Evolutionary conservation across 179 eudicot genomes (phyloP).

Genomic region (Vitellaria paradoxa): DNA sequence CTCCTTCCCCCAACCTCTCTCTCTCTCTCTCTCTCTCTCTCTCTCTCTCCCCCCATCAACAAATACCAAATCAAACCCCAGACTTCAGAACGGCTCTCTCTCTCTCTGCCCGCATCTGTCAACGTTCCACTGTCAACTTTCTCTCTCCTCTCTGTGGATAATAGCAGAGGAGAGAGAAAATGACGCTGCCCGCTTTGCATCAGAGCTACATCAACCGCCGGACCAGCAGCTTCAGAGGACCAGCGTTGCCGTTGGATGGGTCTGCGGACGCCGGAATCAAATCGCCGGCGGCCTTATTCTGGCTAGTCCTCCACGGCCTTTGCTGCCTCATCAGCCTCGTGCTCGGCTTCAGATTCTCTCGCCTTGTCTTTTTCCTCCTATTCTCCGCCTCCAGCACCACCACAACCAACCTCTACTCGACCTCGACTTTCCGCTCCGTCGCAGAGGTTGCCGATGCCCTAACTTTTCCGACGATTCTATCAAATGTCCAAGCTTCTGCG

Average conservation of each 20-base stretch:
- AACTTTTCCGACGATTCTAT: constrained; percentile 13
- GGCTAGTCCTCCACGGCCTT: constrained; percentile 60
- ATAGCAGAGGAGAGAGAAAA: constrained; percentile 21
- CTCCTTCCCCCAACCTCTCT: neutral
- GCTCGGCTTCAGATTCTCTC: constrained; percentile 88
- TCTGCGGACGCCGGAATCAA: constrained; percentile 34
- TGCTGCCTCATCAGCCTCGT: constrained; percentile 79
- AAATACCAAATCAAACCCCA: neutral
- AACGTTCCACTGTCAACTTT: neutral
- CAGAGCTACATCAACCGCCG: constrained; percentile 65
- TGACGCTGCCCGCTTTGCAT: constrained; percentile 77
- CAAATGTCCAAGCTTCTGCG: constrained; percentile 11
- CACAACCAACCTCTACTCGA: constrained; percentile 18
- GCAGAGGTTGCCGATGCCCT: constrained; percentile 16
- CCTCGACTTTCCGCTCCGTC: constrained; percentile 23
- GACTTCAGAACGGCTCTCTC: neutral
- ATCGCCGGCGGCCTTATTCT: constrained; percentile 65
- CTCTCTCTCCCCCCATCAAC: constrained; percentile 3
- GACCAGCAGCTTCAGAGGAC: constrained; percentile 49
- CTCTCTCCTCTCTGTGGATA: neutral
- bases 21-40: constrained; percentile 10
- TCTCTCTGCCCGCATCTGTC: neutral
- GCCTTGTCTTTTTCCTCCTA: constrained; percentile 61
- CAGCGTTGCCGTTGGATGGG: constrained; percentile 27
- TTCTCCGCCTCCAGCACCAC: constrained; percentile 40